Conservation (phyloP, 805 yeast species). For the Hanseniaspora hatyaiensis region DNA sequence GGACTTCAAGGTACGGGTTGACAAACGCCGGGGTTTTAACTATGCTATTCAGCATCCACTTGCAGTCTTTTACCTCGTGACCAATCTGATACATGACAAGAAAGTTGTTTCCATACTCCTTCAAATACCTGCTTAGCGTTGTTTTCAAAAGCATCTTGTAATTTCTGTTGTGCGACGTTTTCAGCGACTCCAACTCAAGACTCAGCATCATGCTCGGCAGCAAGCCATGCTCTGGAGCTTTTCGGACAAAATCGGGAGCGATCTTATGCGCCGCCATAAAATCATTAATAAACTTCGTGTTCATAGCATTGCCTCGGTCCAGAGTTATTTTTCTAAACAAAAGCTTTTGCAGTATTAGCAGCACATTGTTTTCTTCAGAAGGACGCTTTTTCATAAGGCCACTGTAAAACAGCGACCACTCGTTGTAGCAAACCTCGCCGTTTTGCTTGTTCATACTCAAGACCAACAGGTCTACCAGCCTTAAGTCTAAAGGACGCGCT, state of each 20-base stretch:
- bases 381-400: background rate
- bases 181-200: background rate
- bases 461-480: background rate
- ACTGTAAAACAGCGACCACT: background rate
- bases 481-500: background rate
- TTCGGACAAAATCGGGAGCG: background rate
- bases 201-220: background rate
- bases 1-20: too few relatives aligned
- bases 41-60: slow-evolving; percentile 10
- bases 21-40: background rate
- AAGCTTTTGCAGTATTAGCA: slow-evolving; percentile 1
- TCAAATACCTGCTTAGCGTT: background rate
- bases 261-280: background rate
- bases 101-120: slow-evolving; percentile 1
- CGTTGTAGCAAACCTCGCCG: background rate
- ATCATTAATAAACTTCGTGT: background rate
- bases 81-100: slow-evolving; percentile 2
- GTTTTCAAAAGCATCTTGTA: background rate
- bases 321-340: background rate
- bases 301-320: background rate
- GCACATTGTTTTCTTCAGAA: background rate
- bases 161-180: background rate
- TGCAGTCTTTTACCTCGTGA: slow-evolving; percentile 1
- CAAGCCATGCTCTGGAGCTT: background rate
- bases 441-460: background rate